phyloP scores from a whole-genome alignment of 2,329 filamentous ascomycete genomes.

The Paecilomyces formosus region DNA sequence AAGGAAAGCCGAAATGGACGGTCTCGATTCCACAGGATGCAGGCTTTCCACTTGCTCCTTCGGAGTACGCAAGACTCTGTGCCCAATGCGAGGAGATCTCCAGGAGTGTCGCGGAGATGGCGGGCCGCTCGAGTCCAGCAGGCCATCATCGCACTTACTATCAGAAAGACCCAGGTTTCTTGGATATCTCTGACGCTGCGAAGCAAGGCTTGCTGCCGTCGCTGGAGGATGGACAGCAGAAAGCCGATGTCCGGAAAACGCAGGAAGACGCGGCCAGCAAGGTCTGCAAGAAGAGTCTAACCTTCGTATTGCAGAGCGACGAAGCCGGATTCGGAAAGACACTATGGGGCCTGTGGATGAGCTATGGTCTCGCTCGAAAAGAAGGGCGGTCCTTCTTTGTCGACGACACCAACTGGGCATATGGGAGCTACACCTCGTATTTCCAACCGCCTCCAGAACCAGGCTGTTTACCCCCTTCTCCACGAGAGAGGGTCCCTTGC shows the following conservation, averaged over 20 bases:
- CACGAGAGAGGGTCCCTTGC: conserved; percentile 70
- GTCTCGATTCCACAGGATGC: conserved; percentile 64
- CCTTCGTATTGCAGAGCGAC: conserved; percentile 65
- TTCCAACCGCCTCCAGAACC: conserved; percentile 62
- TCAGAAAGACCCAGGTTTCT: conserved; percentile 58
- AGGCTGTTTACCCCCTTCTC: conserved; percentile 62
- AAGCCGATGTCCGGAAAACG: neutral
- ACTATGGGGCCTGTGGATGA: conserved; percentile 73
- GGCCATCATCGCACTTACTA: conserved; percentile 48
- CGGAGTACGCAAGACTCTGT: conserved; percentile 64
- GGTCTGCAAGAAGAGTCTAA: conserved; percentile 64
- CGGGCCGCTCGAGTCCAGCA: conserved; percentile 31
- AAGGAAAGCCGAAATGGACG: conserved; percentile 66
- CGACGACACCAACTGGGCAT: conserved; percentile 76
- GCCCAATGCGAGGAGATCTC: conserved; percentile 60
- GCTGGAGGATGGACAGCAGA: conserved; percentile 30
- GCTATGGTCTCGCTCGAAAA: conserved; percentile 69
- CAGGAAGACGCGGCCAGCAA: conserved; percentile 2
- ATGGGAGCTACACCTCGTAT: conserved; percentile 65
- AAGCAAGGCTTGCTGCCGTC: conserved; percentile 52
- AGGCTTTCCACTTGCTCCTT: conserved; percentile 58
- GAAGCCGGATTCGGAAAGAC: conserved; percentile 72
- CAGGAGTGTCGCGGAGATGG: conserved; percentile 47
- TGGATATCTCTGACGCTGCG: conserved; percentile 69
- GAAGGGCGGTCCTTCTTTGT: conserved; percentile 75